Conservation (phyloP, 768 basidiomycete species). For the Rickenella mellea region DNA sequence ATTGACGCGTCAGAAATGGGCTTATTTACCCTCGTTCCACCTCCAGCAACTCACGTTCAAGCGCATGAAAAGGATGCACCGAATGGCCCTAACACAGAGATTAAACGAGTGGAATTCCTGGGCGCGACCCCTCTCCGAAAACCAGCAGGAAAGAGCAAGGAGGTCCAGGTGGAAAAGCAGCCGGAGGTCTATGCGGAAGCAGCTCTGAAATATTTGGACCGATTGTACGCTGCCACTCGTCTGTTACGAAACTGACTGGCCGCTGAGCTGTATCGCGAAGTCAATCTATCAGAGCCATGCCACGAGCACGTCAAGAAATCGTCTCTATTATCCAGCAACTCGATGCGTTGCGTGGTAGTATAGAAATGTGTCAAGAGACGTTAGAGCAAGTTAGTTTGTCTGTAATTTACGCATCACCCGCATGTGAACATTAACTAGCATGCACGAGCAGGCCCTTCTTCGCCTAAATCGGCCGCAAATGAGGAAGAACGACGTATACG, state of each 20-base stretch:
- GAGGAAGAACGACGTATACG: constrained; percentile 34
- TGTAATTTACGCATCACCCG: too few relatives aligned
- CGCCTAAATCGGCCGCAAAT: constrained; percentile 19
- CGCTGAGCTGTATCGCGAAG: constrained; percentile 12
- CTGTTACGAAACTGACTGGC: not conserved
- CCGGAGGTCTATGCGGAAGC: constrained; percentile 73
- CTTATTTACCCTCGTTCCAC: constrained; percentile 52
- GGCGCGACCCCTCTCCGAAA: constrained; percentile 62
- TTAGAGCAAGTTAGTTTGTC: constrained; percentile 28
- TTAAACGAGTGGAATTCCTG: constrained; percentile 56
- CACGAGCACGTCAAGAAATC: constrained; percentile 34
- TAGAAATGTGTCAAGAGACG: constrained; percentile 23
- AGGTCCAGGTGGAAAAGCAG: constrained; percentile 36
- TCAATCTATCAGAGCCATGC: constrained; percentile 39
- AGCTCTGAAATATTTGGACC: constrained; percentile 66
- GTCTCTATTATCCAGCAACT: constrained; percentile 28
- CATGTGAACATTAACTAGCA: too few relatives aligned
- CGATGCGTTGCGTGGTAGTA: constrained; percentile 24
- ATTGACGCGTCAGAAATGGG: constrained; percentile 71
- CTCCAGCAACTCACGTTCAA: constrained; percentile 12
- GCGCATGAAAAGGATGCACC: constrained; percentile 14
- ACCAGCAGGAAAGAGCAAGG: constrained; percentile 27
- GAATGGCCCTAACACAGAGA: constrained; percentile 21
- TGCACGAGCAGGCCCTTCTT: constrained; percentile 14
- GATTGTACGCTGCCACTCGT: constrained; percentile 50